Evolutionary conservation across 208 protist species (phyloP), one percentile per base, ranked within the genome.

Genomic region (Vickermania ingenoplastis): DNA sequence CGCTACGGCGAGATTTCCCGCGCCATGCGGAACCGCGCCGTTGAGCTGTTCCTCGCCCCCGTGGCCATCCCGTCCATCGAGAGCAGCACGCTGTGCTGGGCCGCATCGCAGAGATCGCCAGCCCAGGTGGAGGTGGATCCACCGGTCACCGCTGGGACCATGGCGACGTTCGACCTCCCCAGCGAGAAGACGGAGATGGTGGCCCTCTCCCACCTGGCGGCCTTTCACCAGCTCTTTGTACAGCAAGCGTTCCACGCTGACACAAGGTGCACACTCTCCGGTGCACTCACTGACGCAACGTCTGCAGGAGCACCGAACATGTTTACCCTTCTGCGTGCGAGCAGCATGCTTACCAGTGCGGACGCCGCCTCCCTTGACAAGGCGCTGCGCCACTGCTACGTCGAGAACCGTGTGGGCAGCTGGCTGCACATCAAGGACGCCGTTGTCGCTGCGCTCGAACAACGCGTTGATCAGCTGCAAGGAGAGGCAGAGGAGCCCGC

Each of bases 1-100:
- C 71, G 79, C 4, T 95, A 97, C 63, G 98, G 99, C 55, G 98
- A 99, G 53, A 94, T 99, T 23, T 99, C 98, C 5, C 81, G 98
- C 49, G 98, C 98, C 14, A 99, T 99, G 97, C 84, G 97, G 49
- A 99, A 99, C 71, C 89, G 98, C 41, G 97, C 97, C 21, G 86
- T 99, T 22, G 99, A 99, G 82, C 70, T 99, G 3, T 97, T 79
- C 59, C 67, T 99, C 22, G 31, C 76, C 24, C 81, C 83, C 48
- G 69, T 91, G 21, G 41, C 70, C n/a, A 88, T 92, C 26, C 89
- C 86, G 2, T 95, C 89, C 14, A 11, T 68, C 24, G 89, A 94
- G 60, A 68, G 67, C 70, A 62, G 59, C 31, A 73, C n/a, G 67
- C 71, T 36, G 59, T 83, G 53, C 56, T 65, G 36, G 21, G n/a